Percentiles rank a stretch among this genome's conserved stretches.
Evolutionary conservation across 192 early-diverging fungal genomes (phyloP).

Genomic region (Rhizophagus sp.): DNA sequence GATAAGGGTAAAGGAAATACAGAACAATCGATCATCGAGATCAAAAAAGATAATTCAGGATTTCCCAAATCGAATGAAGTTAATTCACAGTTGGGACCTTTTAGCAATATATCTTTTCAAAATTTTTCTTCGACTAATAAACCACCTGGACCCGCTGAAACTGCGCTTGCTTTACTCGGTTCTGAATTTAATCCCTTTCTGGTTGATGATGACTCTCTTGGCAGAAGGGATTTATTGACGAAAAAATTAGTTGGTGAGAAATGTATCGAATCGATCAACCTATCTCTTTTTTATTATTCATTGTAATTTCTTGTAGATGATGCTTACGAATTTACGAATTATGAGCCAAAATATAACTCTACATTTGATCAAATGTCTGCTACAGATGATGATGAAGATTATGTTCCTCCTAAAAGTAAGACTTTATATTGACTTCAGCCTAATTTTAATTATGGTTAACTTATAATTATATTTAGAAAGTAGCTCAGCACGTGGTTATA

Average conservation of each 20-base stretch:
- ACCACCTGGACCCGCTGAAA: background rate
- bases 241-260: background rate
- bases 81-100: background rate
- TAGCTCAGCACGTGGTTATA: background rate
- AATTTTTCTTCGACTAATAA: background rate
- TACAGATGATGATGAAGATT: constrained; percentile 4
- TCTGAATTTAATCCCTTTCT: background rate
- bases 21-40: background rate
- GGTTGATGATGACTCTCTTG: background rate
- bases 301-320: background rate
- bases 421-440: background rate
- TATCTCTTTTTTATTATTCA: background rate
- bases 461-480: constrained; percentile 2
- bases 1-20: background rate
- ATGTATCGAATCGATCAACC: background rate
- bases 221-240: background rate
- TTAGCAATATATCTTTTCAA: background rate
- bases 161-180: background rate
- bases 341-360: background rate
- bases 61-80: background rate
- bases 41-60: background rate
- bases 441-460: background rate
- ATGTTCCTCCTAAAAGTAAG: constrained; percentile 9
- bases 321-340: background rate
- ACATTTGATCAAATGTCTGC: background rate